Evolutionary conservation across 2,329 filamentous ascomycete genomes (phyloP).

Genomic region (Aspergillus sp.): DNA sequence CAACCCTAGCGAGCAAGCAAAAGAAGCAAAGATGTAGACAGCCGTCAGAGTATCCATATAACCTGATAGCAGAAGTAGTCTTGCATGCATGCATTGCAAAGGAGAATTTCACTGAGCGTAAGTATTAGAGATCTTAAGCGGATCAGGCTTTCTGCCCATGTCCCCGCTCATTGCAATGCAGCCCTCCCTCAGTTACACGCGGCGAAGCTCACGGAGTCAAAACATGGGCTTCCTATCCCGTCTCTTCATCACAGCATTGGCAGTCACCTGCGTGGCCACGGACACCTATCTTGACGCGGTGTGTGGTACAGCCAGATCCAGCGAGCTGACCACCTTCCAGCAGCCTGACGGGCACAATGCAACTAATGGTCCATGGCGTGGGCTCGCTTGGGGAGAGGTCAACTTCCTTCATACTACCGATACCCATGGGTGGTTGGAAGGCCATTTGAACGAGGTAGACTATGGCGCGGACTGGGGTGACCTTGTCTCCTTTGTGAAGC

Average conservation of each 20-base stretch:
- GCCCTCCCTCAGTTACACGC: not conserved
- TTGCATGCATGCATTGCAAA: no score
- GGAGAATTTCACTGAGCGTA: no score
- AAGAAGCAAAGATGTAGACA: no score
- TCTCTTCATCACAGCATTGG: not conserved
- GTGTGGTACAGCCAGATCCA: not conserved
- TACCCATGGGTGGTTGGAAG: slow-evolving; percentile 2
- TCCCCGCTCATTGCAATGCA: no score
- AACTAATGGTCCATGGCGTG: not conserved
- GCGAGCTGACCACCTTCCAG: not conserved
- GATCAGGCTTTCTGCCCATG: no score
- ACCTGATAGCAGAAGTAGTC: no score
- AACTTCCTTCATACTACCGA: slow-evolving; percentile 11
- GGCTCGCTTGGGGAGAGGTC: slow-evolving; percentile 3
- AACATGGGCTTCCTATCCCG: not conserved
- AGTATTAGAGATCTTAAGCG: no score
- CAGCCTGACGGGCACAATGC: not conserved
- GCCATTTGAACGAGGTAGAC: slow-evolving; percentile 4
- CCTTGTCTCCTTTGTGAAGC: slow-evolving; percentile 2
- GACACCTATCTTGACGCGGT: not conserved
- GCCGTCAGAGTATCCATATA: no score
- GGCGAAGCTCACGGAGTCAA: not conserved
- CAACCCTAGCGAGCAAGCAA: no score
- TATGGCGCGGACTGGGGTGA: slow-evolving; percentile 9
- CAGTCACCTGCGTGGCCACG: not conserved